phyloP scores from a whole-genome alignment of 2,329 filamentous ascomycete species.

The Cyphellophora europaea region DNA sequence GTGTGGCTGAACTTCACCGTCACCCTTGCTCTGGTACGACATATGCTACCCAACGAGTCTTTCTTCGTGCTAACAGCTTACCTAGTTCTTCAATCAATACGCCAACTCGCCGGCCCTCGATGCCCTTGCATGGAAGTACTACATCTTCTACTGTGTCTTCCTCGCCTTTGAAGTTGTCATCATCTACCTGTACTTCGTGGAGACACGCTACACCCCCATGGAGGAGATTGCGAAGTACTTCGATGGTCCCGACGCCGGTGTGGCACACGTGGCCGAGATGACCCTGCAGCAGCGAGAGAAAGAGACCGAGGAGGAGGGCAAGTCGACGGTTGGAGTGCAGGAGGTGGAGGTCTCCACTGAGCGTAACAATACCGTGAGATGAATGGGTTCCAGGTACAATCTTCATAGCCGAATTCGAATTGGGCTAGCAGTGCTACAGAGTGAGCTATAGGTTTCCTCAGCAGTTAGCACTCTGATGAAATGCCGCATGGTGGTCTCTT shows the following conservation, averaged over 20 bases:
- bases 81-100: slow-evolving; percentile 41
- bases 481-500: too few relatives aligned
- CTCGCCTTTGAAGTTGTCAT: slow-evolving; percentile 16
- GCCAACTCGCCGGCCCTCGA: slow-evolving; percentile 38
- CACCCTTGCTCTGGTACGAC: slow-evolving; percentile 32
- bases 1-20: slow-evolving; percentile 24
- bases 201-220: slow-evolving; percentile 53
- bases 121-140: slow-evolving; percentile 44
- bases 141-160: slow-evolving; percentile 35
- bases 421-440: too few relatives aligned
- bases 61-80: slow-evolving; percentile 47
- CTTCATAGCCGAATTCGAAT: too few relatives aligned
- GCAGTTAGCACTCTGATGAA: too few relatives aligned
- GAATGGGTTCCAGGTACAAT: too few relatives aligned
- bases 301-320: slow-evolving; percentile 3
- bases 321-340: not conserved
- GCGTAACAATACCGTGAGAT: too few relatives aligned
- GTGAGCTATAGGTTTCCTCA: too few relatives aligned
- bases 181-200: slow-evolving; percentile 20
- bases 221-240: slow-evolving; percentile 63
- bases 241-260: slow-evolving; percentile 49
- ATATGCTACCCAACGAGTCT: too few relatives aligned
- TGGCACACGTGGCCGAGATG: slow-evolving; percentile 6
- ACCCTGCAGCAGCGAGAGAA: not conserved
- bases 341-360: slow-evolving; percentile 1